phyloP scores from a whole-genome alignment of 192 early-diverging fungal genomes.

The Gryganskiella cystojenkinii region DNA sequence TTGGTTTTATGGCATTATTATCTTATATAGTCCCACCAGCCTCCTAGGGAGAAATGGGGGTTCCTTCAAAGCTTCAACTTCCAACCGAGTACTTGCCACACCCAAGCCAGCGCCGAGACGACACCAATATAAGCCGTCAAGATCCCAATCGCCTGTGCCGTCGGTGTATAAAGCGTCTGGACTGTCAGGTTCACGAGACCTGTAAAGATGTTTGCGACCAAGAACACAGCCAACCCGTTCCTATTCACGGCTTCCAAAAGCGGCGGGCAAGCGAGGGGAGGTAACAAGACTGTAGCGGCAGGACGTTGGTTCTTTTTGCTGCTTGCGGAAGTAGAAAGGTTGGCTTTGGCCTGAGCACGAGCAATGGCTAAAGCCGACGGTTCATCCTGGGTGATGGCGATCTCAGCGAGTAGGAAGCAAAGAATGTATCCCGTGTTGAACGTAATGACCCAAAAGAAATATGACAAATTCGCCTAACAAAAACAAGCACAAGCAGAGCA shows the following conservation, averaged over 20 bases:
- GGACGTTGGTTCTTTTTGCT: slow-evolving; percentile 56
- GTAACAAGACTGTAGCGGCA: slow-evolving; percentile 53
- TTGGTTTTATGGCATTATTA: too few relatives aligned
- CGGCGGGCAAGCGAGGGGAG: slow-evolving; percentile 60
- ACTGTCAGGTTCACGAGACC: slow-evolving; percentile 85
- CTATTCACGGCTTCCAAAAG: slow-evolving; percentile 78
- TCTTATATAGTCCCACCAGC: too few relatives aligned
- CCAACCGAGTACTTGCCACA: slow-evolving; percentile 48
- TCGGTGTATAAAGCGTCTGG: slow-evolving; percentile 76
- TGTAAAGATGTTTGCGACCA: slow-evolving; percentile 91
- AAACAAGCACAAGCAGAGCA: too few relatives aligned
- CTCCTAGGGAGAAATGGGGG: too few relatives aligned
- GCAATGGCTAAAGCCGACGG: slow-evolving; percentile 37
- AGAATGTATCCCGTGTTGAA: slow-evolving; percentile 75
- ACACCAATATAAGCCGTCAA: slow-evolving; percentile 65
- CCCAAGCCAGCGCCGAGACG: slow-evolving; percentile 51
- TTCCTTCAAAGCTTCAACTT: slow-evolving; percentile 43
- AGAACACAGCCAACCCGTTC: slow-evolving; percentile 87
- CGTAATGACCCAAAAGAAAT: slow-evolving; percentile 81
- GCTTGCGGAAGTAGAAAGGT: slow-evolving; percentile 43
- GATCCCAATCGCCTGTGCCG: slow-evolving; percentile 55
- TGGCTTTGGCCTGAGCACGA: slow-evolving; percentile 45
- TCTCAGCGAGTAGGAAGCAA: slow-evolving; percentile 70
- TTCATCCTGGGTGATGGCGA: slow-evolving; percentile 31
- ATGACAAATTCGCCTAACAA: slow-evolving; percentile 73